These are phyloP conservation scores for Daucus carota DNA, from an alignment of 129 eudicot species.

Conservation along the genomic window DNA sequence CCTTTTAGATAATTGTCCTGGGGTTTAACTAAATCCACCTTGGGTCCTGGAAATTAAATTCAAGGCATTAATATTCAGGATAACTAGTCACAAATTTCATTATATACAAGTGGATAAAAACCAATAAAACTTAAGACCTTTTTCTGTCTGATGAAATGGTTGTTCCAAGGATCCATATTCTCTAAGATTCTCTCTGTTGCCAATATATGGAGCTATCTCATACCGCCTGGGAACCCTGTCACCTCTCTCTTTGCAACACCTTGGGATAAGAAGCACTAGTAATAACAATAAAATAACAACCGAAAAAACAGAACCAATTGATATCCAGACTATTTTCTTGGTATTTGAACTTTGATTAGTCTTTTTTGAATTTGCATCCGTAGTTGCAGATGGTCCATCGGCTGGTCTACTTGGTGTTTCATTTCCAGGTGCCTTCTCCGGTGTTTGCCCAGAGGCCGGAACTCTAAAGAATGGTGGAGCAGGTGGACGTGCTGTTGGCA, in stretches of 20 bases:
- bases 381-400: conserved; percentile 44
- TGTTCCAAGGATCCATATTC: conserved; percentile 36
- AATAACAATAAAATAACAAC: conserved; percentile 46
- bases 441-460: conserved; percentile 33
- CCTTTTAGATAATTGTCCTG: conserved; percentile 46
- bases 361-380: conserved; percentile 31
- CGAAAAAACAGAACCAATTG: conserved; percentile 52
- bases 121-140: conserved; percentile 31
- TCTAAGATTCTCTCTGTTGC: conserved; percentile 42
- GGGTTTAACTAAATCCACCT: conserved; percentile 29
- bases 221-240: conserved; percentile 46
- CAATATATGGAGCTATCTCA: conserved; percentile 65
- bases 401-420: conserved; percentile 43
- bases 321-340: conserved; percentile 62
- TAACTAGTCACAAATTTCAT: neutral
- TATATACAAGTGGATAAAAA: neutral
- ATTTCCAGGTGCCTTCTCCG: conserved; percentile 36
- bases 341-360: conserved; percentile 33
- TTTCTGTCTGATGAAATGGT: conserved; percentile 49
- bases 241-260: conserved; percentile 35
- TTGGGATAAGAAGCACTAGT: conserved; percentile 56
- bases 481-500: conserved; percentile 28
- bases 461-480: conserved; percentile 37
- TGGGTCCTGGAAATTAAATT: conserved; percentile 36
- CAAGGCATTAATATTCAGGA: neutral